phyloP scores from a whole-genome alignment of 768 basidiomycete species.

The Cystobasidiopsis lactophilus region DNA sequence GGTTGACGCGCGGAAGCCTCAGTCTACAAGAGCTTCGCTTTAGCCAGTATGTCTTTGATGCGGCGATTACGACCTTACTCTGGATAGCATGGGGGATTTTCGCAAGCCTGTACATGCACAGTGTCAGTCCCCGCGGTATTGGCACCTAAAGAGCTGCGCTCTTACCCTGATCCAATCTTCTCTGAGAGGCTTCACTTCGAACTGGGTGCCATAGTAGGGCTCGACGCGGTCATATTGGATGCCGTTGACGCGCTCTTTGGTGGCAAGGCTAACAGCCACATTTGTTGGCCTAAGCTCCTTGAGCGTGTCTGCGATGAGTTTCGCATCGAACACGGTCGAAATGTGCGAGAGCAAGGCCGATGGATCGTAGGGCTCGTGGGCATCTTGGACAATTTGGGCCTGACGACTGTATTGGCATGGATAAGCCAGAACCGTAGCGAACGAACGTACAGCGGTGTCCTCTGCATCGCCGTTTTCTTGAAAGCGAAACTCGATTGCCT shows the following conservation, averaged over 20 bases:
- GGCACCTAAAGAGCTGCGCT: too few species aligned
- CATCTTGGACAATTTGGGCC: conserved; percentile 58
- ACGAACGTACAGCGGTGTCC: conserved; percentile 65
- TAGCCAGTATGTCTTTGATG: conserved; percentile 36
- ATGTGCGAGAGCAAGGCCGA: conserved; percentile 30
- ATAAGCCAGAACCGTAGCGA: conserved; percentile 51
- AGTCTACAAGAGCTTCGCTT: conserved; percentile 52
- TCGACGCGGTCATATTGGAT: conserved; percentile 37
- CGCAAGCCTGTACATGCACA: too few species aligned
- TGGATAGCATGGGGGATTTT: too few species aligned
- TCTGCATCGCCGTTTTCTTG: conserved; percentile 38
- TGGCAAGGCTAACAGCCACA: conserved; percentile 53
- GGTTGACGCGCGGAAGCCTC: too few species aligned
- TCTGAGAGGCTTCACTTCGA: conserved; percentile 32
- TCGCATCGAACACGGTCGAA: conserved; percentile 40
- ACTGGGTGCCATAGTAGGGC: conserved; percentile 77
- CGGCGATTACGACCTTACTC: conserved; percentile 34
- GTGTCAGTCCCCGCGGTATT: too few species aligned
- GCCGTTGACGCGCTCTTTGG: conserved; percentile 39
- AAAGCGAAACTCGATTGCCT: conserved; percentile 28
- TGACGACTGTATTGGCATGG: conserved; percentile 47
- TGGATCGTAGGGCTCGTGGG: conserved; percentile 43
- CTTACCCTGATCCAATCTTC: too few species aligned
- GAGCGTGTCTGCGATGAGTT: conserved; percentile 40
- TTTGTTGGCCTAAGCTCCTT: conserved; percentile 36